Evolutionary conservation across 352 stramenopile species (phyloP), one percentile per base, ranked within the genome.

Genomic region (Sclerospora graminicola): DNA sequence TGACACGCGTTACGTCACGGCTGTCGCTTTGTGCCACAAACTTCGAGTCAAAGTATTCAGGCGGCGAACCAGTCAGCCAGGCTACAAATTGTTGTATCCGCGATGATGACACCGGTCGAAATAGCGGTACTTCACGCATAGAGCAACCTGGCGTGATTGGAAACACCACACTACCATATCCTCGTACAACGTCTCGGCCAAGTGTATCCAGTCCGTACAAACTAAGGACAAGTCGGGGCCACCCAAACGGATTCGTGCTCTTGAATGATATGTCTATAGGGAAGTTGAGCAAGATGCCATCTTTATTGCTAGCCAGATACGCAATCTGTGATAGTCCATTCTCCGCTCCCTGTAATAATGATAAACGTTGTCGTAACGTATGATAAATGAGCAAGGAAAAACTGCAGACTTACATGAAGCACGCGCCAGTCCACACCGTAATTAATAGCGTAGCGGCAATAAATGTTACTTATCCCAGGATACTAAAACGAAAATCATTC

Each of bases 221-320:
- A 48, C 77, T 95, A 9, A 98, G 56, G 6, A 94, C 84, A 10
- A 98, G 60, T 8, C 92, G 68, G 20, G 94, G 93, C 94, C 94
- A 98, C 5, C 94, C 94, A 49, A 91, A 95, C 6, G 88, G 81
- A 49, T 97, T 98, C 0, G 91, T 97, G 27, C 76, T 93, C 60
- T 91, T 94, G 66, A 97, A 98, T n/a, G 89, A 89, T 8, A 97
- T 79, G 51, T 97, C 89, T 32, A 98, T 86, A 2, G 94, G 94
- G 53, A 97, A 97, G 45, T 97, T 98, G 64, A 95, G 95, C 33
- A 97, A 69, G 28, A 97, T 87, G 7, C 51, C 60, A 11, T 70
- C 67, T 37, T 86, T 56, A 28, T 75, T 47, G 8, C 62, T 63
- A 7, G 48, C 63, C 19, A 63, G 47, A 38, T 26, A 26, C 4